Conservation (phyloP, 2,329 filamentous ascomycete species). For the Penicillium sp. region DNA sequence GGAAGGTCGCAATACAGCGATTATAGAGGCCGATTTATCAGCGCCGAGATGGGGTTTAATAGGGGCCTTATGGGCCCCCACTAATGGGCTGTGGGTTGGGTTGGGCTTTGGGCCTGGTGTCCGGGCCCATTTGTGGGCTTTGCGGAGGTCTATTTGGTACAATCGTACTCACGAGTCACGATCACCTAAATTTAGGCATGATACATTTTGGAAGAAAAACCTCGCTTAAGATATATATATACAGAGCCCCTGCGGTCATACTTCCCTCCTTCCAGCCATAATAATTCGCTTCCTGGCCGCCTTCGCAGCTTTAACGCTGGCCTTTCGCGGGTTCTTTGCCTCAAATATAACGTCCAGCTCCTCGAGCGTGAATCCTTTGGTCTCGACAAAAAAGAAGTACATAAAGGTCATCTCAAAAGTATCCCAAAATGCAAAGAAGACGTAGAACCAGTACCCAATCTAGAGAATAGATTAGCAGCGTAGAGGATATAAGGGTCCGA, state of each 20-base stretch:
- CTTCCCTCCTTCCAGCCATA: not conserved
- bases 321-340: not conserved
- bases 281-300: not conserved
- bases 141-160: no score
- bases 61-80: no score
- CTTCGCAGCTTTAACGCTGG: not conserved
- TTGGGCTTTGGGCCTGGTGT: no score
- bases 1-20: no score
- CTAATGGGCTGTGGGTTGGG: no score
- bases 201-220: not conserved
- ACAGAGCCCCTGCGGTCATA: not conserved
- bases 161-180: no score
- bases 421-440: not conserved
- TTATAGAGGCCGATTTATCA: no score
- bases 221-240: not conserved
- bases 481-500: rapidly evolving
- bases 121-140: no score
- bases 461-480: not conserved
- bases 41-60: no score
- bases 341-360: not conserved
- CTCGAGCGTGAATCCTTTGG: not conserved
- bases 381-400: not conserved
- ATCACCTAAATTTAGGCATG: not conserved
- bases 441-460: not conserved
- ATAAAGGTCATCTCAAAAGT: not conserved